Evolutionary conservation across 208 protist genomes (phyloP), one percentile per base, ranked within the genome.

Genomic region (Porcisia deanei): DNA sequence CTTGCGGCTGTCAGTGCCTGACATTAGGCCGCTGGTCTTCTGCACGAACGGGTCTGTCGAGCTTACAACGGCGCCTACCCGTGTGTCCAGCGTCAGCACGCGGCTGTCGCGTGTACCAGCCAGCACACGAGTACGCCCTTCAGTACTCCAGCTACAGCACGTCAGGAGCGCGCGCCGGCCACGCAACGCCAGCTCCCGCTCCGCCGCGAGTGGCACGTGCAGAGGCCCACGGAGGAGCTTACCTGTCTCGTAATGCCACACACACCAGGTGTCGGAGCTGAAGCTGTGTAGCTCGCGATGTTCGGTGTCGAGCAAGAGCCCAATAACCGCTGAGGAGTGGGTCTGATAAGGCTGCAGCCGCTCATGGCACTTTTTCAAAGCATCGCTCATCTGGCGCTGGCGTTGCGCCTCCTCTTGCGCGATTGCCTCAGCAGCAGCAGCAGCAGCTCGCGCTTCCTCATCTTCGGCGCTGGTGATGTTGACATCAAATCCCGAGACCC

Each of bases 71-170:
- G 79, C 49, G n/a, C 75, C 80, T 1, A 81, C 85, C 4, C 67
- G 71, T 5, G 88, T 77, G 73, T 96, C 92, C 45, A 93, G 85
- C 14, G 92, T 96, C 37, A 88, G 65, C 30, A 91, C 66, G 25
- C 86, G 83, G 73, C 88, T 84, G 61, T 87, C 86, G 41, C 88
- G 88, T 16, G 85, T 85, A 55, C 92, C 92, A 7, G 84, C 88
- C 34, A 93, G 76, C 61, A 96, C 71, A 2, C 92, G 86, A 45
- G 85, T 84, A 39, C 83, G 84, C 37, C 55, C 43, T 18, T 76
- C 79, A 1, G 92, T 91, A 49, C 87, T 92, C 92, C 92, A 96
- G 57, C 72, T 75, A 58, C 81, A 88, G 20, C 81, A 88, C 34
- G 87, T 86, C 57, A 91, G 65, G 20, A 79, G 60, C 20, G 85